Conservation (phyloP, 192 early-diverging fungal species). For the Backusella australiensis region DNA sequence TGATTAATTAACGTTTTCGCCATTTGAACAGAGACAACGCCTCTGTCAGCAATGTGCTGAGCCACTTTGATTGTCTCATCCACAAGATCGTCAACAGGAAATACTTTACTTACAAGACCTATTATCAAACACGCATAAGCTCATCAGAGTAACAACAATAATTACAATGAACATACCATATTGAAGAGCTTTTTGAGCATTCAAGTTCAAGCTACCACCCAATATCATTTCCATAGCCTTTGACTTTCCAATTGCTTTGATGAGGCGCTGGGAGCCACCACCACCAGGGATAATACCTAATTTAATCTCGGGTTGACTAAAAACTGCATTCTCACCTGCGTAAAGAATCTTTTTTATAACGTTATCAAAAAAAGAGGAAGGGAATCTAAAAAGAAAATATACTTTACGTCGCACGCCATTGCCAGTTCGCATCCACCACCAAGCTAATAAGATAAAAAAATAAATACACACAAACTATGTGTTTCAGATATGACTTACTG, state of each 20-base stretch:
- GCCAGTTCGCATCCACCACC: conserved; percentile 98
- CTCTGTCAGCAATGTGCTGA: conserved; percentile 78
- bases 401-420: conserved; percentile 85
- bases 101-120: conserved; percentile 83
- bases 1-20: conserved; percentile 92
- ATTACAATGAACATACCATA: conserved; percentile 33
- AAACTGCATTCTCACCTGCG: conserved; percentile 89
- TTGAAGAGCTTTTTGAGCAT: conserved; percentile 80
- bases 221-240: conserved; percentile 97
- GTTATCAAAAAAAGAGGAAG: background rate
- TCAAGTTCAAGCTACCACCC: conserved; percentile 79
- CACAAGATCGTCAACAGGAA: conserved; percentile 81
- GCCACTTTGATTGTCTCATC: conserved; percentile 90
- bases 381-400: conserved; percentile 9
- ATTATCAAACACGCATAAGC: too few relatives aligned
- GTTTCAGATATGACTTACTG: conserved; percentile 50
- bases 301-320: conserved; percentile 97
- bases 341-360: conserved; percentile 82
- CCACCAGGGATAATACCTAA: conserved; percentile 93
- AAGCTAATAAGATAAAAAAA: conserved; percentile 48
- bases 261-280: conserved; percentile 81
- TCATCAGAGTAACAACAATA: too few relatives aligned
- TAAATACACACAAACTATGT: background rate
- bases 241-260: conserved; percentile 92
- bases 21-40: conserved; percentile 84